Evolutionary conservation across 2,329 filamentous ascomycete species (phyloP), one percentile per base, ranked within the genome.

Genomic region (Fusarium sp.): DNA sequence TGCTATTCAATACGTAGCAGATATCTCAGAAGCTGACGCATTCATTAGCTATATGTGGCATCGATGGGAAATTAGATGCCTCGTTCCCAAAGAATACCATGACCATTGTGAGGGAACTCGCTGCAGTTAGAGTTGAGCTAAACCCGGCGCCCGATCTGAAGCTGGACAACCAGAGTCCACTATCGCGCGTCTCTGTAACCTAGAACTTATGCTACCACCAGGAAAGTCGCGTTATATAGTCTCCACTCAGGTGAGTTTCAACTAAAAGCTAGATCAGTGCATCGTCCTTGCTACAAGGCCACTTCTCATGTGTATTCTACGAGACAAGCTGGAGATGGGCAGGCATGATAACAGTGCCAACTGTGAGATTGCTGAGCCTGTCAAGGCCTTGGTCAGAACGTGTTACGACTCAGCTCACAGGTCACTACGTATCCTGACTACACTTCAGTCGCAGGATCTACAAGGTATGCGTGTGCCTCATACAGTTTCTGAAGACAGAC

Each of bases 201-300:
- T 9, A 30, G 16, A 39, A 54, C 4, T 14, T 54, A 2, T 54
- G 50, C 14, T 54, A 54, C 18, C 50, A 54, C 20, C 50, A 54
- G 50, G 50, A 30, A 14, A 26, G 50, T 38, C 15, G 9, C 7
- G 22, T 3, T 9, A 11, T 9, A 22, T 11, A 11, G 3, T 7
- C 9, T 20, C 16, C 2, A 42, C 2, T 42, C 41, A 7, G 6
- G 12, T 24, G n/a, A 5, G 0, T 5, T 8, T 4, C 10, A 5
- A 42, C 15, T 42, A 24, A 42, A 5, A 45, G 5, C 12, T 9
- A 45, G 7, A 18, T 3, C 12, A 54, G 35, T 39, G 50, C 24
- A 54, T 54, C 10, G 35, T 54, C 4, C 26, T 54, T 22, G 50
- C 50, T 54, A 30, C 26, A 22, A 54, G 35, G 11, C 26, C 50